Evolutionary conservation across 352 stramenopile genomes (phyloP).

Genomic region (Phytophthora ramorum): DNA sequence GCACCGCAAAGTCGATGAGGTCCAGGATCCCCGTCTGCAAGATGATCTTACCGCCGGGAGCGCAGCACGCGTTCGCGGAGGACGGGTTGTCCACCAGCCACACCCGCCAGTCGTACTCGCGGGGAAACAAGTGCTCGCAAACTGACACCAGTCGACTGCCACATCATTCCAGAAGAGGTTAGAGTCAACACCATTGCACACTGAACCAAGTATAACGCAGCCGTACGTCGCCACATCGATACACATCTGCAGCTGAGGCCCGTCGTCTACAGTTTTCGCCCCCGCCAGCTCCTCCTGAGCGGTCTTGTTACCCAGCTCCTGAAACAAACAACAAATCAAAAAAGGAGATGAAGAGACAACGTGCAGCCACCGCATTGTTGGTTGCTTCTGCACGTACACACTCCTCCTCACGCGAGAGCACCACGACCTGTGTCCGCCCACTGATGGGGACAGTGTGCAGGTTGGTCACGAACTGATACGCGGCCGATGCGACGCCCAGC

Average conservation of each 20-base stretch:
- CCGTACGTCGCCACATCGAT: conserved; percentile 70
- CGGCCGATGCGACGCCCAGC: conserved; percentile 50
- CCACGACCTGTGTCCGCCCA: conserved; percentile 71
- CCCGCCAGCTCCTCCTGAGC: conserved; percentile 50
- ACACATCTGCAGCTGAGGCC: conserved; percentile 60
- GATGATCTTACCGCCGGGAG: conserved; percentile 72
- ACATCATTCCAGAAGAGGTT: not conserved
- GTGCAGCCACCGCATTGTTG: not conserved
- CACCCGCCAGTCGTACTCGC: conserved; percentile 69
- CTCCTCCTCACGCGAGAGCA: conserved; percentile 65
- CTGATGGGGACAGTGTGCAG: conserved; percentile 74
- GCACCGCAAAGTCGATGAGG: conserved; percentile 67
- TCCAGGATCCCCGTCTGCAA: conserved; percentile 74
- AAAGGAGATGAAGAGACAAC: not conserved
- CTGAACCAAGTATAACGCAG: not conserved
- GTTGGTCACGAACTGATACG: conserved; percentile 77
- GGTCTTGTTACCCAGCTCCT: conserved; percentile 65
- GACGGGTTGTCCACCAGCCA: conserved; percentile 61
- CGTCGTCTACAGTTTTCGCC: conserved; percentile 48
- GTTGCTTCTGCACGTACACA: conserved; percentile 44
- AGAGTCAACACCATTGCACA: not conserved
- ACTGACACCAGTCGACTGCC: conserved; percentile 61
- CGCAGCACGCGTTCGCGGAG: conserved; percentile 67
- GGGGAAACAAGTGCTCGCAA: conserved; percentile 70
- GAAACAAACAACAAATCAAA: not conserved